These are phyloP conservation scores for Smallanthus sonchifolius DNA, from an alignment of 129 eudicot species.

Conservation along the genomic window DNA sequence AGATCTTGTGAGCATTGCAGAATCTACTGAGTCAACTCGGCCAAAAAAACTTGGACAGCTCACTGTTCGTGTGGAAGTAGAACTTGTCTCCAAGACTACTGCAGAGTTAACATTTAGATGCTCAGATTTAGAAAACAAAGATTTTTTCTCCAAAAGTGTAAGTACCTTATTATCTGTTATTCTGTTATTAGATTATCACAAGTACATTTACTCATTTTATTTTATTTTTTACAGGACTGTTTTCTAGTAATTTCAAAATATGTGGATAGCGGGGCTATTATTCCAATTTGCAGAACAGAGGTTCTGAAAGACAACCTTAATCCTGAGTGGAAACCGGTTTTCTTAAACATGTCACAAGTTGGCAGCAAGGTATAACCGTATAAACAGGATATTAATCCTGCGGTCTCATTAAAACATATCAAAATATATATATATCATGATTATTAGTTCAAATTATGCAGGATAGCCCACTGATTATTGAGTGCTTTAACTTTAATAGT, in stretches of 20 bases:
- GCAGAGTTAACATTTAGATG: constrained; percentile 73
- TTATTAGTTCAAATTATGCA: constrained; percentile 38
- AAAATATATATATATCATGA: background rate
- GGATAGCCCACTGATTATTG: constrained; percentile 78
- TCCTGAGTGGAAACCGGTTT: constrained; percentile 77
- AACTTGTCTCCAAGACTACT: constrained; percentile 68
- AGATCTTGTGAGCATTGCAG: constrained; percentile 55
- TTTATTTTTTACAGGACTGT: constrained; percentile 67
- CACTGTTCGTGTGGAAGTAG: constrained; percentile 69
- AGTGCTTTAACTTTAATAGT: constrained; percentile 82
- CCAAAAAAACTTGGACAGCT: constrained; percentile 59
- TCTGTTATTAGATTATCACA: background rate
- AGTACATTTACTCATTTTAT: background rate
- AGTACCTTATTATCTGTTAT: constrained; percentile 18
- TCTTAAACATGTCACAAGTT: constrained; percentile 64
- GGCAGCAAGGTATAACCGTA: constrained; percentile 69
- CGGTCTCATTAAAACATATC: background rate
- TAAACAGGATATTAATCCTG: background rate
- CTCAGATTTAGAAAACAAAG: constrained; percentile 81
- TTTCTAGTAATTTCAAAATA: constrained; percentile 74
- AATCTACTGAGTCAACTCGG: constrained; percentile 36
- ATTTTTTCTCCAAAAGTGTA: constrained; percentile 91
- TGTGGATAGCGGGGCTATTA: constrained; percentile 47
- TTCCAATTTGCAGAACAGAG: constrained; percentile 88
- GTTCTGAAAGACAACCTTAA: constrained; percentile 71